Percentiles rank a stretch among this genome's conserved stretches.
These are phyloP conservation scores for Colletotrichum lentis DNA, from an alignment of 2,329 filamentous ascomycete species.

Conservation along the genomic window DNA sequence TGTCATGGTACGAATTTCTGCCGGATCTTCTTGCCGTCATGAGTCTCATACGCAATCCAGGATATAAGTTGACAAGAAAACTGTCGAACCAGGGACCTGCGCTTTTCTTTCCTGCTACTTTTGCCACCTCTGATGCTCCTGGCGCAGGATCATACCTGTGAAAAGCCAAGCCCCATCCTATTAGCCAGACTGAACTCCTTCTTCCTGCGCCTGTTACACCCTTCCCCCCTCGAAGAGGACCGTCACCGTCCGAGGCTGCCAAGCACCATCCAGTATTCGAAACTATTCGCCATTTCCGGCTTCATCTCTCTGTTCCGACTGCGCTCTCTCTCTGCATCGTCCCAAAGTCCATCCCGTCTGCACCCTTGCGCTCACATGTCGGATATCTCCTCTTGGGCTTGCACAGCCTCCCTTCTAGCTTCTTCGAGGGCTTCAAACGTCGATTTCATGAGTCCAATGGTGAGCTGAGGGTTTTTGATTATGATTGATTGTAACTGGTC, in stretches of 20 bases:
- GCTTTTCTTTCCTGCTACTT: background rate
- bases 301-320: background rate
- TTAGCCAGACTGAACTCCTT: background rate
- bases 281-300: background rate
- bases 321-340: background rate
- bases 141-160: background rate
- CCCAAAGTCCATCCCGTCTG: background rate
- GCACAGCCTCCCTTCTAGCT: background rate
- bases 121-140: background rate
- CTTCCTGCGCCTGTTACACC: background rate
- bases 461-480: background rate
- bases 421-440: conserved; percentile 6
- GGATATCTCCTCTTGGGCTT: background rate
- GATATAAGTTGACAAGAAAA: background rate
- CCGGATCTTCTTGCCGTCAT: background rate
- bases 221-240: background rate
- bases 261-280: background rate
- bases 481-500: background rate
- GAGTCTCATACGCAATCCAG: background rate
- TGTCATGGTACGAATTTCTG: accelerated
- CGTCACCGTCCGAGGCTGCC: background rate
- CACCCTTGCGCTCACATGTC: background rate
- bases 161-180: background rate
- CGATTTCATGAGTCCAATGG: conserved; percentile 4
- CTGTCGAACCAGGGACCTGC: background rate